Evolutionary conservation across 441 rosid genomes (phyloP), one percentile per base, ranked within the genome.

Genomic region (Brassica hybrid): DNA sequence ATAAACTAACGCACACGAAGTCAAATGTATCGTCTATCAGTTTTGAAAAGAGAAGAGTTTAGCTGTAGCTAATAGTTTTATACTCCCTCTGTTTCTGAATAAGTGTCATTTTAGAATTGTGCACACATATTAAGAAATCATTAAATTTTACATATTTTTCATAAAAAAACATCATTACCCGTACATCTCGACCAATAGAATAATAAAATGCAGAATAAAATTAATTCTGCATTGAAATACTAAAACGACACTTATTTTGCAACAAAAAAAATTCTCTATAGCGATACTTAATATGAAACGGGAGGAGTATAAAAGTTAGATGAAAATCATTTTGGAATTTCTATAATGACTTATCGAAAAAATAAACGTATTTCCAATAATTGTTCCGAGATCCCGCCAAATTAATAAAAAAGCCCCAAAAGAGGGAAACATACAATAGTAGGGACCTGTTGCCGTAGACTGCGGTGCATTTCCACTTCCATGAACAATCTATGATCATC

Each of bases 361-460:
- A 62, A 62, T 54, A 21, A 21, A 21, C 23, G 14, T 5, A 27
- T 5, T 23, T 25, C 17, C 71, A 58, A 77, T 18, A 61, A 43
- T n/a, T 71, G 41, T 67, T 67, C 69, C 43, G 23, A 3, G 62
- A 67, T 67, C 76, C 69, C 68, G 32, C 64, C 48, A 78, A 67
- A 65, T 72, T 48, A 78, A 72, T 56, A 65, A 70, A 43, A 54
- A 56, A 57, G 0, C 7, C 45, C 56, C 13, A 72, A 58, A 77
- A 59, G 34, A 67, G 45, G 73, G 65, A 61, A 78, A 67, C 73
- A 67, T 60, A 23, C 58, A 60, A 73, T 17, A 48, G 77, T 72
- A 78, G 69, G 77, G 77, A 32, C 57, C 69, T 72, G 48, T 59
- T 34, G 60, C 77, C 81, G 57, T 66, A 78, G 69, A 59, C 68